Percentiles rank a stretch among this genome's conserved stretches.
phyloP scores from a whole-genome alignment of 371 early-diverging fungal species.

The Cokeromyces recurvatus region DNA sequence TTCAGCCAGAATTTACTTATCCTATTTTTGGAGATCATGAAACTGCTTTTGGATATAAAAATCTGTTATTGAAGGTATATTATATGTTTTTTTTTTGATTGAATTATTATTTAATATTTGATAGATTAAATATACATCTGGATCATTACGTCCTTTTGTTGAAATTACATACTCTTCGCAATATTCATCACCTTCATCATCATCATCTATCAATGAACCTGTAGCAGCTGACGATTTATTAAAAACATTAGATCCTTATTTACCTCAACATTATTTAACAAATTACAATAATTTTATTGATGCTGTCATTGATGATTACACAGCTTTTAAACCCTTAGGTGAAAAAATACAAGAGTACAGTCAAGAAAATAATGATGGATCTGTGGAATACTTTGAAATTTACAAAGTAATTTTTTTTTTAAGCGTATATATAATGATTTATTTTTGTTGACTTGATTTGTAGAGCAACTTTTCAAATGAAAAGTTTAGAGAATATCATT shows the following conservation, averaged over 20 bases:
- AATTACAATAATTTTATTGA: slow-evolving; percentile 60
- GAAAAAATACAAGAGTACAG: slow-evolving; percentile 67
- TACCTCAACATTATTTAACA: slow-evolving; percentile 39
- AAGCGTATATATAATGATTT: neutral
- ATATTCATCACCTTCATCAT: slow-evolving; percentile 12
- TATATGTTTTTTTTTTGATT: neutral
- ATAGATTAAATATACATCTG: slow-evolving; percentile 73
- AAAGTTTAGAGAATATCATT: slow-evolving; percentile 71
- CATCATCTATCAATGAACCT: neutral
- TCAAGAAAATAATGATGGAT: slow-evolving; percentile 32
- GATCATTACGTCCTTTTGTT: slow-evolving; percentile 71
- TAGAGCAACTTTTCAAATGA: slow-evolving; percentile 42
- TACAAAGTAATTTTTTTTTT: slow-evolving; percentile 54
- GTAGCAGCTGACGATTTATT: slow-evolving; percentile 41
- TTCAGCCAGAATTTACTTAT: slow-evolving; percentile 76
- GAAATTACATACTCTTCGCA: slow-evolving; percentile 54
- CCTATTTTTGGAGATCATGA: slow-evolving; percentile 89
- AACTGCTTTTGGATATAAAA: slow-evolving; percentile 84
- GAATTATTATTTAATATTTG: neutral
- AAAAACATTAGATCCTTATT: slow-evolving; percentile 30
- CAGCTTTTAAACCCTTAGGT: slow-evolving; percentile 63
- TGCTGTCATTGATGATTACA: slow-evolving; percentile 54
- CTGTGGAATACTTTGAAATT: slow-evolving; percentile 60
- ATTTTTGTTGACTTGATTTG: no score
- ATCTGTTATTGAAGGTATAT: slow-evolving; percentile 61